Conservation (phyloP, 208 protist species). For the Trypanosoma boissoni region DNA sequence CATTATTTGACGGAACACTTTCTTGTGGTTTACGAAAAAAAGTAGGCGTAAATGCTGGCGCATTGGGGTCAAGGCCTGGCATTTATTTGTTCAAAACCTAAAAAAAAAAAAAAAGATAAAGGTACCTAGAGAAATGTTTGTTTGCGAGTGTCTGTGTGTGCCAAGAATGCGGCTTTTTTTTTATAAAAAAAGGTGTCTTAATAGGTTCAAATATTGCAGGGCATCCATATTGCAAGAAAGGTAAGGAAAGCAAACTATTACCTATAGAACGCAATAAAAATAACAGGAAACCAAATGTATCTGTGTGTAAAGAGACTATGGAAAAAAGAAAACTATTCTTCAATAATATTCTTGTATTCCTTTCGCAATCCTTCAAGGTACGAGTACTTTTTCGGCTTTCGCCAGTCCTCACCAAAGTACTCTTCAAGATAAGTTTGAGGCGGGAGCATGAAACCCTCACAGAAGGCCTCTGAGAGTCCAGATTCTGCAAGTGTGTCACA, state of each 20-base stretch:
- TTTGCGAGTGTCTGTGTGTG: too few relatives aligned
- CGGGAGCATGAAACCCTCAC: conserved; percentile 62
- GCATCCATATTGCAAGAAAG: too few relatives aligned
- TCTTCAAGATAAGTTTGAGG: conserved; percentile 67
- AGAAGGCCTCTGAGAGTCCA: too few relatives aligned
- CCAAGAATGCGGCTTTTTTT: too few relatives aligned
- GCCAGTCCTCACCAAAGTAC: conserved; percentile 84
- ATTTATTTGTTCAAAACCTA: background rate
- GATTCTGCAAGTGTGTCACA: conserved; percentile 28
- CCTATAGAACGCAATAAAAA: background rate
- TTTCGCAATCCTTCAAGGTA: conserved; percentile 68
- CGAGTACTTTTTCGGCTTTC: conserved; percentile 54
- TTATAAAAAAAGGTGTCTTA: too few relatives aligned
- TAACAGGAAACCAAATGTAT: conserved; percentile 9
- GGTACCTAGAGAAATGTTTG: background rate
- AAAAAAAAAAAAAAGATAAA: conserved; percentile 18
- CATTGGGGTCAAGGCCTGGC: conserved; percentile 57
- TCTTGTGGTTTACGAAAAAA: conserved; percentile 19
- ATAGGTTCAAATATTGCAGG: too few relatives aligned
- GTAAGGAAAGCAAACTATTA: conserved; percentile 3
- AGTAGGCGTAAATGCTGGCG: conserved; percentile 56
- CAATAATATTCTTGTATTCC: conserved; percentile 88
- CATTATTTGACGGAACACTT: conserved; percentile 15
- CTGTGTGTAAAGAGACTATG: background rate
- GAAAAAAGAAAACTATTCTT: conserved; percentile 32